A percentile compares a stretch with the other conserved stretches of the same genome.
phyloP scores from a whole-genome alignment of 768 basidiomycete genomes.

The Phlegmacium glaucopus region DNA sequence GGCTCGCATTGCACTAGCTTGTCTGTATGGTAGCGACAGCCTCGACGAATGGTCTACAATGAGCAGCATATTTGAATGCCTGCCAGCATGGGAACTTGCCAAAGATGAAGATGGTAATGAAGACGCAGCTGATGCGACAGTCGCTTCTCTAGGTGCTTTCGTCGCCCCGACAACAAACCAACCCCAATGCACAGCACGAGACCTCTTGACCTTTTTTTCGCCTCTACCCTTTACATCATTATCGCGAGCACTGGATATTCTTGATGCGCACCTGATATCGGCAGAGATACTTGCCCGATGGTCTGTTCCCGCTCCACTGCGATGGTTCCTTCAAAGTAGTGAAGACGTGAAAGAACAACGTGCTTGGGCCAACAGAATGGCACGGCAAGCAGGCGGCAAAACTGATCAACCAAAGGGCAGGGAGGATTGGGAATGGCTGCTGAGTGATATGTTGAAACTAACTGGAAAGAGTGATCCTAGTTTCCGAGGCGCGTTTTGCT shows the following conservation, averaged over 20 bases:
- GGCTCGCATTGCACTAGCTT: constrained; percentile 81
- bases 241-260: constrained; percentile 81
- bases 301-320: constrained; percentile 76
- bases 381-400: constrained; percentile 58
- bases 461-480: constrained; percentile 59
- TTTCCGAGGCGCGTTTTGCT: constrained; percentile 75
- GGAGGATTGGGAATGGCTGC: constrained; percentile 83
- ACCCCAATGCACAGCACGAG: constrained; percentile 54
- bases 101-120: constrained; percentile 56
- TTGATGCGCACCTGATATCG: constrained; percentile 92
- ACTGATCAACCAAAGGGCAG: constrained; percentile 51
- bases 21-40: constrained; percentile 78
- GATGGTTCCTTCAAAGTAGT: constrained; percentile 88
- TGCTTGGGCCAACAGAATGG: constrained; percentile 85
- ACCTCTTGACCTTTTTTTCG: constrained; percentile 79
- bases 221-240: constrained; percentile 72
- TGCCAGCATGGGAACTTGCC: constrained; percentile 83
- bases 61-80: constrained; percentile 92
- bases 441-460: constrained; percentile 89
- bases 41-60: constrained; percentile 77
- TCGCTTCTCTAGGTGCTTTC: constrained; percentile 75
- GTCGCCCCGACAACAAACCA: constrained; percentile 70
- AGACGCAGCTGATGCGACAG: constrained; percentile 79
- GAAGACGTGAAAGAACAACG: constrained; percentile 66
- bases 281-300: constrained; percentile 91